Evolutionary conservation across 148 eudicot species (phyloP), one percentile per base, ranked within the genome.

Genomic region (Polygonum maritimum): DNA sequence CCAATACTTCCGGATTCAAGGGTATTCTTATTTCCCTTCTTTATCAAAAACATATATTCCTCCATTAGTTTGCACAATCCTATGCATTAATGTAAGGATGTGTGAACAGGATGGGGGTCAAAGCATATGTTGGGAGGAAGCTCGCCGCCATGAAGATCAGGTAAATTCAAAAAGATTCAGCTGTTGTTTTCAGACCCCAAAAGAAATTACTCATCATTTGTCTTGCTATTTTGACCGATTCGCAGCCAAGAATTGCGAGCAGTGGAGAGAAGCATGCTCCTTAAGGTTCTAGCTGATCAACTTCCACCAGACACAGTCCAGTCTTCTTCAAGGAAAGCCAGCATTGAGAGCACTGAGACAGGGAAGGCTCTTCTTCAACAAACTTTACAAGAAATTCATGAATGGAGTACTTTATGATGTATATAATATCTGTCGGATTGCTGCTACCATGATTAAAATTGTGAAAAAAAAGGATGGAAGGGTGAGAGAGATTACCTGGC

Each of bases 211-310:
- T 3, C 4, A 69, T n/a, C 18, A 14, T 69, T 38, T 47, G 12
- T 48, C 76, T 13, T 6, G 3, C 26, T 33, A 31, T 22, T 51
- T n/a, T 55, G 44, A 19, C 22, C 44, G 18, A 41, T 72, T 47
- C 36, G 22, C 84, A 92, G 97, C 70, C 93, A 89, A 84, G 97
- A 92, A 71, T 88, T 87, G 19, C 90, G 95, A 55, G 90, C 90
- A 10, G 91, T 92, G 45, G 95, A 92, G 79, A 89, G 97, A 75
- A 81, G 86, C 78, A 76, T 78, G 71, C 89, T 92, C 48, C 78
- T 92, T 60, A 89, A 80, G 71, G 82, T 88, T 51, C 92, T 92
- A 18, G 89, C 95, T 4, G 81, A 83, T 79, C 85, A 86, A 76
- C 83, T 92, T 1, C 93, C 93, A 18, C 75, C 79, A 19, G 76